phyloP scores from a whole-genome alignment of 2,329 filamentous ascomycete species.

The Verticillium longisporum region DNA sequence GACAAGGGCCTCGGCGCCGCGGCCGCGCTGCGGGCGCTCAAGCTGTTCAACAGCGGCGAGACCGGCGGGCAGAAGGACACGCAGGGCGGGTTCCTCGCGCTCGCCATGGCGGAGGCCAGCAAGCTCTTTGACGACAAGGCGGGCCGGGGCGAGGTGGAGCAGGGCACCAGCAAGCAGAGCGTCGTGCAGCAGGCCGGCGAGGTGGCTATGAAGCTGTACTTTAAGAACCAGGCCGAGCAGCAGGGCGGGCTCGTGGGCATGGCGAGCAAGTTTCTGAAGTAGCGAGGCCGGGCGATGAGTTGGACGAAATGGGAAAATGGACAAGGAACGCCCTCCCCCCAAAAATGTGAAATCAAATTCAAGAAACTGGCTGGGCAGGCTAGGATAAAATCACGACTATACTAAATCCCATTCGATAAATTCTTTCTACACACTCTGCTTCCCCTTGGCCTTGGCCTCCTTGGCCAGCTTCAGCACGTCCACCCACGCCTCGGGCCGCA shows the following conservation, averaged over 20 bases:
- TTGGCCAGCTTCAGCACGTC: conserved; percentile 41
- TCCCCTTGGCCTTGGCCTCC: conserved; percentile 11
- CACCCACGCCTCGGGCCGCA: conserved; percentile 47
- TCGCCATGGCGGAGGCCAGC: conserved; percentile 83
- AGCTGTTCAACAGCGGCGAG: conserved; percentile 63
- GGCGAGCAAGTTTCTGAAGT: conserved; percentile 40
- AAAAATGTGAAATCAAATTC: neutral
- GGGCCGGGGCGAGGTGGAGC: conserved; percentile 43
- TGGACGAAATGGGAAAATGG: neutral
- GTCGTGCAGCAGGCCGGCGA: conserved; percentile 74
- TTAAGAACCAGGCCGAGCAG: conserved; percentile 64
- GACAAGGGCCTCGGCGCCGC: conserved; percentile 57
- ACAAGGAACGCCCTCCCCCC: no score
- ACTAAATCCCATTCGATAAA: neutral
- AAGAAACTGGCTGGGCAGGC: neutral
- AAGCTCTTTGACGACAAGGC: conserved; percentile 59
- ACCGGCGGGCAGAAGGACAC: conserved; percentile 39
- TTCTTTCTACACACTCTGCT: neutral
- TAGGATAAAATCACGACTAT: neutral
- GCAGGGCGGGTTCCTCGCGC: conserved; percentile 74
- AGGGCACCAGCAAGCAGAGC: conserved; percentile 68
- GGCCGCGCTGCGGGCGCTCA: conserved; percentile 74
- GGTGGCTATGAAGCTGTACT: conserved; percentile 85
- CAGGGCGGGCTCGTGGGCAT: conserved; percentile 39
- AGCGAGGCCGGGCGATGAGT: conserved; percentile 2